Evolutionary conservation across 805 yeast species (phyloP).

Genomic region (Candida incommunis): DNA sequence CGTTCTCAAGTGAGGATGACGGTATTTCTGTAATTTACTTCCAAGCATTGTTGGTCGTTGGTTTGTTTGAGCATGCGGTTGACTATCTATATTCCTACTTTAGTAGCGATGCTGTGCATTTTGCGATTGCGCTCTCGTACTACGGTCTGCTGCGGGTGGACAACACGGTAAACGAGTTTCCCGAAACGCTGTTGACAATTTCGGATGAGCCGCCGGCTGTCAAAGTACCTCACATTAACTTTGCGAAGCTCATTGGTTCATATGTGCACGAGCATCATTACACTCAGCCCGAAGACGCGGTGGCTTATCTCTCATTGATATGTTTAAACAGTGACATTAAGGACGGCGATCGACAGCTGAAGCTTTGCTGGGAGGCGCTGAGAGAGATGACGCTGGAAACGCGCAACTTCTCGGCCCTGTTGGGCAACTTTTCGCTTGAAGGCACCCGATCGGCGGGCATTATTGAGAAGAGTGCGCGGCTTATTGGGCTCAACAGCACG

Average conservation of each 20-base stretch:
- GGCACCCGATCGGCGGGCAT: conserved; percentile 74
- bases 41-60: conserved; percentile 59
- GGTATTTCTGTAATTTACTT: conserved; percentile 43
- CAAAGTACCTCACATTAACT: conserved; percentile 25
- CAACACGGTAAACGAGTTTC: conserved; percentile 14
- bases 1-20: conserved; percentile 34
- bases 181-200: conserved; percentile 24
- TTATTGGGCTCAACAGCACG: conserved; percentile 45
- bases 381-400: conserved; percentile 78
- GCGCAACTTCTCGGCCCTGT: conserved; percentile 61
- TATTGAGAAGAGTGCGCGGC: conserved; percentile 59
- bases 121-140: conserved; percentile 68
- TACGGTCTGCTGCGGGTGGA: conserved; percentile 51
- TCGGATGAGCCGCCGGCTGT: conserved; percentile 12
- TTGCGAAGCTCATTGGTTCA: conserved; percentile 58
- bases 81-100: conserved; percentile 44
- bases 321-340: conserved; percentile 34
- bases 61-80: conserved; percentile 71
- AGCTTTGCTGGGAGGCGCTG: conserved; percentile 60
- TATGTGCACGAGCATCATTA: conserved; percentile 73
- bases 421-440: conserved; percentile 71
- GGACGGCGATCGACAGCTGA: conserved; percentile 28
- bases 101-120: conserved; percentile 80
- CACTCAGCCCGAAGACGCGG: conserved; percentile 80
- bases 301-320: conserved; percentile 70